A percentile compares a stretch with the other conserved stretches of the same genome.
phyloP scores from a whole-genome alignment of 208 protist genomes.

The Angomonas ambiguus region DNA sequence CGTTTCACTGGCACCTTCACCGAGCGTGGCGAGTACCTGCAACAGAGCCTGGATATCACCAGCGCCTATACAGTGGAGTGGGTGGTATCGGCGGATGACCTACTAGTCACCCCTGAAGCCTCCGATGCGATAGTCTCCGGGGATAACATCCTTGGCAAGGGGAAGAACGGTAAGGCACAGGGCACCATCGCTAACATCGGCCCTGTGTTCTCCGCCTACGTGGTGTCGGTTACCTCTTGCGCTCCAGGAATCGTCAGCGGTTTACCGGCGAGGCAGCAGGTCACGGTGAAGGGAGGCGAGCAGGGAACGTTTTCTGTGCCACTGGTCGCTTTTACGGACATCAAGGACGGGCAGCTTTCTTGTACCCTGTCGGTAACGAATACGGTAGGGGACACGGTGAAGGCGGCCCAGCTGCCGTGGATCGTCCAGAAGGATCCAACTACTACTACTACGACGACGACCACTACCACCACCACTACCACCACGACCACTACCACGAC shows the following conservation, averaged over 20 bases:
- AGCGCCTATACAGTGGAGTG: constrained; percentile 30
- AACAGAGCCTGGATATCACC: constrained; percentile 21
- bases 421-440: neutral
- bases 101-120: constrained; percentile 28
- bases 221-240: neutral
- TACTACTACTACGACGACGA: neutral
- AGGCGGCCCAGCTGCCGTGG: constrained; percentile 7
- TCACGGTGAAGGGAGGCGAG: too few species aligned
- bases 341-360: neutral
- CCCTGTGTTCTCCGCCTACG: neutral
- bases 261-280: too few species aligned
- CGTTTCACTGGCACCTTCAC: constrained; percentile 28
- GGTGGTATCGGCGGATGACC: constrained; percentile 35
- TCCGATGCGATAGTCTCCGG: constrained; percentile 20
- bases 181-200: constrained; percentile 15
- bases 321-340: neutral
- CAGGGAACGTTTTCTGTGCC: constrained; percentile 5
- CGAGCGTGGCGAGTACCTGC: neutral
- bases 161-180: neutral
- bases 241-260: neutral
- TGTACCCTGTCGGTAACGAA: constrained; percentile 38
- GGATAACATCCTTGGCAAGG: neutral
- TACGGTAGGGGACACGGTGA: constrained; percentile 19
- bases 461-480: neutral
- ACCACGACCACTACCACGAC: neutral